These are phyloP conservation scores for Chaetoscypha palmicola DNA, from an alignment of 2,329 filamentous ascomycete genomes.

Conservation along the genomic window DNA sequence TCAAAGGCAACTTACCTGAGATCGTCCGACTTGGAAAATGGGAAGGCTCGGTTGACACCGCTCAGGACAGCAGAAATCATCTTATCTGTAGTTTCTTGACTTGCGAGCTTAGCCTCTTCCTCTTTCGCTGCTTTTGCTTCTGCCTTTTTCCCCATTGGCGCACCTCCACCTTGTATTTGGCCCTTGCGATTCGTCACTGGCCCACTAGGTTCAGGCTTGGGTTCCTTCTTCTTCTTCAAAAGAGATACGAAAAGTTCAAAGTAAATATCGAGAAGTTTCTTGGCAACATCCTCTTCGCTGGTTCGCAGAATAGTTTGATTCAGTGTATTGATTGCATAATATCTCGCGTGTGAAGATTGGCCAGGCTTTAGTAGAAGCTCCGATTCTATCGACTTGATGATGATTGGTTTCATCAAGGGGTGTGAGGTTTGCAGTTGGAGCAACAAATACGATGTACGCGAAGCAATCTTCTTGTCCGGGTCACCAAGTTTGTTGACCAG, in stretches of 20 bases:
- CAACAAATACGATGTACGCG: slow-evolving; percentile 86
- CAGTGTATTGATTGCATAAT: slow-evolving; percentile 92
- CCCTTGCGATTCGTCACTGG: slow-evolving; percentile 42
- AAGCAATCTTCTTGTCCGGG: slow-evolving; percentile 90
- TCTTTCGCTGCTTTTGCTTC: slow-evolving; percentile 34
- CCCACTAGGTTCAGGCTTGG: slow-evolving; percentile 32
- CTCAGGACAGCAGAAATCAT: slow-evolving; percentile 85
- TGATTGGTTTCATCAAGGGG: slow-evolving; percentile 86
- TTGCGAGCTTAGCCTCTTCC: slow-evolving; percentile 33
- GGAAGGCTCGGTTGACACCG: slow-evolving; percentile 91
- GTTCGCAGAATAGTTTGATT: slow-evolving; percentile 91
- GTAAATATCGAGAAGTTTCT: slow-evolving; percentile 80
- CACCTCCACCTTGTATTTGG: slow-evolving; percentile 46
- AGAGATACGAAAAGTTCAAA: slow-evolving; percentile 82
- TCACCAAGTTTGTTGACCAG: slow-evolving; percentile 97
- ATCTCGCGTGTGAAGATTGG: slow-evolving; percentile 82
- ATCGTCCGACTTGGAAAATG: slow-evolving; percentile 78
- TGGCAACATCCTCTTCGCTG: slow-evolving; percentile 75
- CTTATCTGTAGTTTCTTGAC: slow-evolving; percentile 64
- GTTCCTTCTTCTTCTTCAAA: slow-evolving; percentile 61
- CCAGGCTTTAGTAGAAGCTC: slow-evolving; percentile 82
- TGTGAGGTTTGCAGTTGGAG: slow-evolving; percentile 84
- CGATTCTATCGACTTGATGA: slow-evolving; percentile 77
- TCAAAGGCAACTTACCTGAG: slow-evolving; percentile 48
- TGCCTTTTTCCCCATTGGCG: slow-evolving; percentile 44